Base-by-base conservation (phyloP, 108 stramenopile genomes). In the Cyclotella sp. region DNA sequence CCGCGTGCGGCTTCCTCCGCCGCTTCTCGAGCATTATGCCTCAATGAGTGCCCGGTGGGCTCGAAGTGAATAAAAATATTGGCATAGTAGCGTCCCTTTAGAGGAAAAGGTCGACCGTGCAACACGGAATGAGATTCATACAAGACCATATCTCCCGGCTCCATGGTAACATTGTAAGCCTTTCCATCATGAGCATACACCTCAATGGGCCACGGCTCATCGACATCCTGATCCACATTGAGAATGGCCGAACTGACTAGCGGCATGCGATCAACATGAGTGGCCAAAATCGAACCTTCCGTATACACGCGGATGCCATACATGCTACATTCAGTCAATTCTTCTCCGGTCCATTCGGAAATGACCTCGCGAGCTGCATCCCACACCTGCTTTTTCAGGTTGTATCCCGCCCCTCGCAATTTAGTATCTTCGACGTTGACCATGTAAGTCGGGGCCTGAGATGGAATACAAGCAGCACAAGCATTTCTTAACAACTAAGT, bases 291-390 rank as follows among this genome's bases (percentile, higher is more conserved):
- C 51, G 86, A 75, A 1, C 90, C 93, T 70, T 89, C 90, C 42
- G 83, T 89, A 84, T 98, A 98, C 11, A 95, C 72, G 12, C 97
- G 88, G 57, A 97, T 93, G 18, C 97, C 97, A 82, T 98, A 98
- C 61, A 96, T 75, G 29, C 70, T 74, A 75, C 90, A 90, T 57
- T 91, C 79, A 28, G 86, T 89, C 65, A 94, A 73, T 41, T 92
- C 89, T 60, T 93, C 76, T 16, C 95, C 95, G 0, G 96, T 92
- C 97, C 97, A 93, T 57, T 91, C 90, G 68, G 91, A 82, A 64
- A 98, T 86, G 29, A 87, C 78, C 15, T 81, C 76, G 22, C 73
- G 63, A 7, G 95, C 91, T 9, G 89, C 91, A 72, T 87, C 77
- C 94, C 92, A 93, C 27, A 95, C 84, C 1, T 58, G 39, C 43